A percentile compares a stretch with the other conserved stretches of the same genome.
Conservation (phyloP, 306 rosid species). For the Vigna angularis region DNA sequence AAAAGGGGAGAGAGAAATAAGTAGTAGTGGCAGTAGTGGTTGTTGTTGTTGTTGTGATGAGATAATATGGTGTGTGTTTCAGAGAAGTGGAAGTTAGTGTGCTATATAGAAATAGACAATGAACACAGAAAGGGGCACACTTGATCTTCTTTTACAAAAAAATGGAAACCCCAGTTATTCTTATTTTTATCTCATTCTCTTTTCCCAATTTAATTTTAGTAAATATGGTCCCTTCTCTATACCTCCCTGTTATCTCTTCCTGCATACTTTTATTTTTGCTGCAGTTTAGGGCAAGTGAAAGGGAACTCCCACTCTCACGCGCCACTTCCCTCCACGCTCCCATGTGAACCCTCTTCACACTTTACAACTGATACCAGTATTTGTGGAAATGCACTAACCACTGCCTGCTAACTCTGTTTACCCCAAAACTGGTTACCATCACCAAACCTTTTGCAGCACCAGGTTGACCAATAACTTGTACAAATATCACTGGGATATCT, state of each 20-base stretch:
- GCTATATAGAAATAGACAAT: slow-evolving; percentile 55
- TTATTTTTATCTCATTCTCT: slow-evolving; percentile 46
- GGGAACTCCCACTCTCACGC: slow-evolving; percentile 28
- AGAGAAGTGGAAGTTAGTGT: slow-evolving; percentile 61
- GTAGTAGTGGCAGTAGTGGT: neutral
- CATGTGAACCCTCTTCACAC: slow-evolving; percentile 46
- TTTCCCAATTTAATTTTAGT: slow-evolving; percentile 52
- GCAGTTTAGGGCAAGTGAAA: slow-evolving; percentile 46
- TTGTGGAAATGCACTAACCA: slow-evolving; percentile 45
- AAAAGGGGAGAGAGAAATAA: neutral
- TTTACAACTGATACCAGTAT: slow-evolving; percentile 31
- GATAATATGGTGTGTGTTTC: slow-evolving; percentile 38
- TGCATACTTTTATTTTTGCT: slow-evolving; percentile 32
- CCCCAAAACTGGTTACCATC: slow-evolving; percentile 43
- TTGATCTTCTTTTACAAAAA: slow-evolving; percentile 56
- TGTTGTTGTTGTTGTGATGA: slow-evolving; percentile 14
- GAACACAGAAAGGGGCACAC: slow-evolving; percentile 47
- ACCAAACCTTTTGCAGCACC: slow-evolving; percentile 30
- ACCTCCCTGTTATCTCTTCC: neutral
- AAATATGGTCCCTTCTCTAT: slow-evolving; percentile 23
- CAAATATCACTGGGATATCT: neutral
- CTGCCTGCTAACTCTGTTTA: slow-evolving; percentile 49
- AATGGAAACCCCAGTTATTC: slow-evolving; percentile 59
- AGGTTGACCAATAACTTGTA: slow-evolving; percentile 42
- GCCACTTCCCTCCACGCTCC: slow-evolving; percentile 33